These are phyloP conservation scores for Russula vinacea DNA, from an alignment of 768 basidiomycete species.

Conservation along the genomic window DNA sequence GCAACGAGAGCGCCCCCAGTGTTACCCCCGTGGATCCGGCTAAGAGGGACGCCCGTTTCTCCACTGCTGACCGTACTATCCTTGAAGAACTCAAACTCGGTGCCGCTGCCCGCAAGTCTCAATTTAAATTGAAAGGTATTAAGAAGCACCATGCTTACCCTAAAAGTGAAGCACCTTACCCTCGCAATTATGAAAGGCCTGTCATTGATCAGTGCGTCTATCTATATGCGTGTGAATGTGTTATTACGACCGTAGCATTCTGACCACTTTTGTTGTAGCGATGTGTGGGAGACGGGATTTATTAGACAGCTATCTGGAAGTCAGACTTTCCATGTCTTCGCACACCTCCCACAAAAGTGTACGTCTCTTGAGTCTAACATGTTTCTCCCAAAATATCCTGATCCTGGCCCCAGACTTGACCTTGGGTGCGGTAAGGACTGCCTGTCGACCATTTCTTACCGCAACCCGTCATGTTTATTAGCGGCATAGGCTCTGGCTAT, in stretches of 20 bases:
- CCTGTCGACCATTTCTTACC: conserved; percentile 12
- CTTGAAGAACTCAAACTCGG: conserved; percentile 54
- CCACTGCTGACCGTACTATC: conserved; percentile 60
- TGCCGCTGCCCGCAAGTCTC: conserved; percentile 51
- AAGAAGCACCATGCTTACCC: conserved; percentile 57
- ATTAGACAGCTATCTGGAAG: conserved; percentile 53
- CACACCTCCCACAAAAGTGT: conserved; percentile 62
- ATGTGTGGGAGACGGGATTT: conserved; percentile 64
- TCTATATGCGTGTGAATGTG: neutral
- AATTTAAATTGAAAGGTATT: conserved; percentile 50
- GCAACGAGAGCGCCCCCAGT: conserved; percentile 14
- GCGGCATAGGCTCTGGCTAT: conserved; percentile 56
- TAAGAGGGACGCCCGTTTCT: conserved; percentile 42
- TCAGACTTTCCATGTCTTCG: conserved; percentile 63
- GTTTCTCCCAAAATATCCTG: conserved; percentile 15
- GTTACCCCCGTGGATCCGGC: neutral
- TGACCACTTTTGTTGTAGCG: conserved; percentile 41
- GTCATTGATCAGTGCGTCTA: conserved; percentile 65
- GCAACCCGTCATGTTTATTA: conserved; percentile 2
- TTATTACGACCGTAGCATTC: conserved; percentile 13
- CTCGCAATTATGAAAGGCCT: conserved; percentile 59
- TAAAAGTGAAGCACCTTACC: conserved; percentile 59
- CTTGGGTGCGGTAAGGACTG: conserved; percentile 61
- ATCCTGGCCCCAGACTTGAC: conserved; percentile 48
- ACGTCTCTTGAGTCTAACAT: conserved; percentile 33